phyloP scores from a whole-genome alignment of 2,329 filamentous ascomycete genomes.

The Endocalyx cinctus region DNA sequence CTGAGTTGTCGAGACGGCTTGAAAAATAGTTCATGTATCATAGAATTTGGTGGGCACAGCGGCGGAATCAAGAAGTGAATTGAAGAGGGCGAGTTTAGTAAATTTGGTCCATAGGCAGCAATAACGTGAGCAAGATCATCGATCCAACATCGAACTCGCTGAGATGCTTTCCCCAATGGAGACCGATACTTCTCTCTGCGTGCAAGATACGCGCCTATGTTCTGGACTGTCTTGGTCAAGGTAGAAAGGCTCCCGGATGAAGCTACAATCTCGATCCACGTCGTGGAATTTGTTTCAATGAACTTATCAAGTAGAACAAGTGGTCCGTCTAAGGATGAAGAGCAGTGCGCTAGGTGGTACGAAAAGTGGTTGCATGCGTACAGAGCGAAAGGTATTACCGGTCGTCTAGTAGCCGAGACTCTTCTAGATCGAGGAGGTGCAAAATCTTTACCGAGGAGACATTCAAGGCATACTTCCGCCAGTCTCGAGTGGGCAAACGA shows the following conservation, averaged over 20 bases:
- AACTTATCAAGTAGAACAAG: neutral
- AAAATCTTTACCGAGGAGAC: conserved; percentile 1
- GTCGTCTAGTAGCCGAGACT: neutral
- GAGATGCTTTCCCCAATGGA: neutral
- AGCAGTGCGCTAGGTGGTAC: conserved; percentile 1
- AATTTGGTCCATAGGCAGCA: conserved; percentile 3
- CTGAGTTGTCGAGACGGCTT: neutral
- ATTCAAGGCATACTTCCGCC: conserved; percentile 2
- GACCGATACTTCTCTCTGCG: neutral
- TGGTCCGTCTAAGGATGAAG: neutral
- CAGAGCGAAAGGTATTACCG: neutral
- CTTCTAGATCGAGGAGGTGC: neutral
- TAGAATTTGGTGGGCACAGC: conserved; percentile 2
- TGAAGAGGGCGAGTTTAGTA: conserved; percentile 3
- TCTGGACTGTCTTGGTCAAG: conserved; percentile 1
- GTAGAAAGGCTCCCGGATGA: conserved; percentile 1
- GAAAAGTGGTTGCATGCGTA: conserved; percentile 3
- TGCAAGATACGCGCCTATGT: conserved; percentile 1
- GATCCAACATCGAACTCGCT: neutral
- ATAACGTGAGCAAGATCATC: conserved; percentile 3
- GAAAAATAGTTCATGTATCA: conserved; percentile 1
- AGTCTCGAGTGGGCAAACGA: conserved; percentile 2
- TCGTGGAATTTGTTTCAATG: neutral
- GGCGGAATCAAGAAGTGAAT: conserved; percentile 3
- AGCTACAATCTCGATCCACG: conserved; percentile 3